phyloP scores from a whole-genome alignment of 2,329 filamentous ascomycete species.

The Calycina marina region DNA sequence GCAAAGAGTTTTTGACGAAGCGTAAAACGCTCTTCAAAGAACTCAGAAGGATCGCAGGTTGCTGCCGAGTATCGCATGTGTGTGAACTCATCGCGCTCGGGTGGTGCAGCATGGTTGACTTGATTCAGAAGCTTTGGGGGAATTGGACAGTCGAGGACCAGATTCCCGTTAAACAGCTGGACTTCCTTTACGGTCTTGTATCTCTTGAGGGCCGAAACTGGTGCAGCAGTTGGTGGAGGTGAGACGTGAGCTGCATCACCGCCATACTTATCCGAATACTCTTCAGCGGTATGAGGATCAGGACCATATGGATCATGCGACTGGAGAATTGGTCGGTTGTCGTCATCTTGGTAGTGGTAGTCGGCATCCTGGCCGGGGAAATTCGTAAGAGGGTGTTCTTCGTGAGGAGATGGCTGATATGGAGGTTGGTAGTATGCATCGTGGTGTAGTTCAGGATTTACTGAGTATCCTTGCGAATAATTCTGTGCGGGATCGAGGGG shows the following conservation, averaged over 20 bases:
- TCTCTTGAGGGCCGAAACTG: slow-evolving; percentile 53
- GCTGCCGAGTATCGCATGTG: slow-evolving; percentile 91
- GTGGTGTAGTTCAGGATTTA: slow-evolving; percentile 75
- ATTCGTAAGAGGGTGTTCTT: slow-evolving; percentile 19
- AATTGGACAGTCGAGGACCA: slow-evolving; percentile 92
- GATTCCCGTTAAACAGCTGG: slow-evolving; percentile 89
- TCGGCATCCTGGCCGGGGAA: slow-evolving; percentile 13
- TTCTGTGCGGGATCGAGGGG: slow-evolving; percentile 31
- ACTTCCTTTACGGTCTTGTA: slow-evolving; percentile 99
- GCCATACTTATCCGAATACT: slow-evolving; percentile 31
- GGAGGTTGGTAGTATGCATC: slow-evolving; percentile 76
- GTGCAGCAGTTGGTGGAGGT: slow-evolving; percentile 32
- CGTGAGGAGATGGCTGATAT: slow-evolving; percentile 46
- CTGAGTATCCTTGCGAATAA: slow-evolving; percentile 51
- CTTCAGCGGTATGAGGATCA: slow-evolving; percentile 34
- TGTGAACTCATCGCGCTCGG: slow-evolving; percentile 79
- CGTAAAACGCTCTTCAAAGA: slow-evolving; percentile 81
- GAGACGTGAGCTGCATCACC: slow-evolving; percentile 24
- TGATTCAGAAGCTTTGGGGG: slow-evolving; percentile 68
- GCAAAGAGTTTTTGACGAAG: slow-evolving; percentile 83
- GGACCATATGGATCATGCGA: slow-evolving; percentile 36
- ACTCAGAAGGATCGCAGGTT: slow-evolving; percentile 82
- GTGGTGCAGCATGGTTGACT: slow-evolving; percentile 25
- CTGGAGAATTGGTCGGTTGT: slow-evolving; percentile 63
- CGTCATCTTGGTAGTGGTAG: slow-evolving; percentile 44